Evolutionary conservation across 768 basidiomycete species (phyloP), one percentile per base, ranked within the genome.

Genomic region (Tremella fuciformis): DNA sequence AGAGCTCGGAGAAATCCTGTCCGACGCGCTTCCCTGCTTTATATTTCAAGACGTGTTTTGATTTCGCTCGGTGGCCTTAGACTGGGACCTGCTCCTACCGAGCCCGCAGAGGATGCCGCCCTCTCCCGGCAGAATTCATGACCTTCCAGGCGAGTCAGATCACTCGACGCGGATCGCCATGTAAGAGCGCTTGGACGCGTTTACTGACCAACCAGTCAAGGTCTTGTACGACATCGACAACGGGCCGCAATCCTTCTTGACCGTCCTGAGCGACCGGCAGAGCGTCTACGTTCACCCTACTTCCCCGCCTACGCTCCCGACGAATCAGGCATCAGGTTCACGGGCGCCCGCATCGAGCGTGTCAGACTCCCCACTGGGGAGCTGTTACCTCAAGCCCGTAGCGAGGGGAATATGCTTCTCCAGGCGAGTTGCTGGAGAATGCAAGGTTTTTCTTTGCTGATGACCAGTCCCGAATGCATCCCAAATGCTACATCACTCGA

Each of bases 321-420:
- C 16, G 18, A 41, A 21, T 38, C 16, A 22, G 6, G 16, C 46
- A 16, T 53, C 58, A 19, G 51, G 49, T n/a, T 37, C 3, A 15
- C 38, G 7, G 13, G 13, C 21, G 29, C 21, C 8, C 29, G 26
- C 40, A 51, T 41, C 50, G 44, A 52, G 19, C 39, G 8, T 9
- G 60, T 3, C 55, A 46, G 16, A 38, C 69, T 6, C 11, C 29
- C 11, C 29, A 34, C 29, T 34, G 1, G 67, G 69, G 16, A 68
- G 66, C 52, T 65, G 63, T 52, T 64, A 56, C 21, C 50, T 74
- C 53, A 74, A 74, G 42, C 42, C 60, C 50, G 60, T 64, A 3
- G 65, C 62, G 6, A 58, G 66, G 52, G 72, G 72, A 3, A 65
- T 74, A 9, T 74, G 72, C 50, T 71, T 50, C 63, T 68, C 72